These are phyloP conservation scores for Pyrenula massariospora DNA, from an alignment of 495 filamentous ascomycete species.

Conservation along the genomic window DNA sequence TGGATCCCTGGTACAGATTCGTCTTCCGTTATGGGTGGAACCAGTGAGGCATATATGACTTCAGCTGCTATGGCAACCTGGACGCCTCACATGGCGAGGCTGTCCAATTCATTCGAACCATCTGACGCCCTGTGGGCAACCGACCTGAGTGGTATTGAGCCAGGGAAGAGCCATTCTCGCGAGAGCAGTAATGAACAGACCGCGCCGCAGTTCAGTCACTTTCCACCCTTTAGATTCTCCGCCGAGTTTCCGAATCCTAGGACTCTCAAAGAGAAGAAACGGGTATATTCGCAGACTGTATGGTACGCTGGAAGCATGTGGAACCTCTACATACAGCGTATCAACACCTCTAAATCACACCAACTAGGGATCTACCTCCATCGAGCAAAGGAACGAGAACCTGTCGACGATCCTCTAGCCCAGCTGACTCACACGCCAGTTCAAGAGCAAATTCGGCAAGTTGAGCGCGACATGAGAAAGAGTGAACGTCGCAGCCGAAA, in stretches of 20 bases:
- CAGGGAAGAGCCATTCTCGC: background rate
- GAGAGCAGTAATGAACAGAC: slow-evolving; percentile 14
- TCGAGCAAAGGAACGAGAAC: slow-evolving; percentile 39
- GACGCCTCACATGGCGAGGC: slow-evolving; percentile 20
- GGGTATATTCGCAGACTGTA: slow-evolving; percentile 49
- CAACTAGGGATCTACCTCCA: slow-evolving; percentile 51
- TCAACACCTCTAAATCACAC: slow-evolving; percentile 36
- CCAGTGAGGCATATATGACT: slow-evolving; percentile 22
- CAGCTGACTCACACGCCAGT: slow-evolving; percentile 19
- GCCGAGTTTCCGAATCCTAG: slow-evolving; percentile 46
- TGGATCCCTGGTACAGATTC: slow-evolving; percentile 46
- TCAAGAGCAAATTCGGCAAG: slow-evolving; percentile 33
- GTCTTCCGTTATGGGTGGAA: slow-evolving; percentile 45
- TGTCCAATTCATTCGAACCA: slow-evolving; percentile 32
- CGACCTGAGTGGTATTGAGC: slow-evolving; percentile 21
- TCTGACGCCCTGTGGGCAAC: slow-evolving; percentile 38
- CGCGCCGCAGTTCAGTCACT: slow-evolving; percentile 35
- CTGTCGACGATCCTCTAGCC: slow-evolving; percentile 29
- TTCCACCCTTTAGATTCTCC: slow-evolving; percentile 47
- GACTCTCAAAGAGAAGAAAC: slow-evolving; percentile 45
- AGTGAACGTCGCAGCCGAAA: slow-evolving; percentile 20
- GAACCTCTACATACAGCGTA: slow-evolving; percentile 54
- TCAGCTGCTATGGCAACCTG: background rate
- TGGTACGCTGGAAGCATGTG: slow-evolving; percentile 49
- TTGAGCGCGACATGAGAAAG: slow-evolving; percentile 31